These are phyloP conservation scores for Bodo saltans DNA, from an alignment of 78 protist species.

Conservation along the genomic window DNA sequence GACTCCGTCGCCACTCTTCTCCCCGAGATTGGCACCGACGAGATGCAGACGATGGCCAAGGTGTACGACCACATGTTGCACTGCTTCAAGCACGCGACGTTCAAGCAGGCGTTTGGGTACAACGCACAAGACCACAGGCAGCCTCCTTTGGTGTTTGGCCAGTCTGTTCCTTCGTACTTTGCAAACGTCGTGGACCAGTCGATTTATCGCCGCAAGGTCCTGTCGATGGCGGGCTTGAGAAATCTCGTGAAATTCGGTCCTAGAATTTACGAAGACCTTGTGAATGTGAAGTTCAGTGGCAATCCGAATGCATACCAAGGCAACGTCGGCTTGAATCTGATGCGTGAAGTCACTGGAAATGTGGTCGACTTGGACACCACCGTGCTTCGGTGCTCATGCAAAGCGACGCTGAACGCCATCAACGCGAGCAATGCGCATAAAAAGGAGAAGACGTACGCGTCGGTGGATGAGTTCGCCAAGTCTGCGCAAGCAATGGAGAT, in stretches of 20 bases:
- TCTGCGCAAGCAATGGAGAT: conserved; percentile 10
- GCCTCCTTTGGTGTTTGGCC: neutral
- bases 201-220: conserved; percentile 6
- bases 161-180: neutral
- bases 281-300: neutral
- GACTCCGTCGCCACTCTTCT: neutral
- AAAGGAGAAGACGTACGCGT: neutral
- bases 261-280: neutral
- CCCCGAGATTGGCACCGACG: neutral
- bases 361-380: conserved; percentile 28
- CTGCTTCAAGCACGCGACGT: neutral
- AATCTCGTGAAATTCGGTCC: conserved; percentile 16
- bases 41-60: neutral
- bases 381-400: neutral
- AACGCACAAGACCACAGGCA: neutral
- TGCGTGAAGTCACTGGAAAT: conserved; percentile 6
- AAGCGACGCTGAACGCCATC: conserved; percentile 19
- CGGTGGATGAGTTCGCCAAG: neutral
- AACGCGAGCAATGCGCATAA: neutral
- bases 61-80: conserved; percentile 20
- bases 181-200: conserved; percentile 23
- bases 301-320: neutral
- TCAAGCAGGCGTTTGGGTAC: conserved; percentile 7
- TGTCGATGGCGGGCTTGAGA: conserved; percentile 20
- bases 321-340: neutral